phyloP scores from a whole-genome alignment of 768 basidiomycete genomes.

The Pleurotus pulmonarius region DNA sequence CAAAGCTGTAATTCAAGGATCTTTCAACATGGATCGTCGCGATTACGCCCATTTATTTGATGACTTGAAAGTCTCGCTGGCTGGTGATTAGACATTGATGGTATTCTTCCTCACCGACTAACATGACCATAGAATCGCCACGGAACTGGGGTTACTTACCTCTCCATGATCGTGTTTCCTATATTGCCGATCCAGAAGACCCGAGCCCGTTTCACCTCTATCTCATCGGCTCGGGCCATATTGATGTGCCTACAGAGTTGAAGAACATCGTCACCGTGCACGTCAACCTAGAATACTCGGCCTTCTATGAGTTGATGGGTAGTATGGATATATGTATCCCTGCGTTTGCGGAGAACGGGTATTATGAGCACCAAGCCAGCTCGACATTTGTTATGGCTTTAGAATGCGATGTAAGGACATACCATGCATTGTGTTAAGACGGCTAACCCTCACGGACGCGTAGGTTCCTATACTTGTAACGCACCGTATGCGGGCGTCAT shows the following conservation, averaged over 20 bases:
- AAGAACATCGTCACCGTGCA: slow-evolving; percentile 33
- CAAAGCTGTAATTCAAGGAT: slow-evolving; percentile 38
- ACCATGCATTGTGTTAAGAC: background rate
- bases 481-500: slow-evolving; percentile 30
- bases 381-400: slow-evolving; percentile 37
- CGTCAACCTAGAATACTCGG: slow-evolving; percentile 27
- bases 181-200: slow-evolving; percentile 18
- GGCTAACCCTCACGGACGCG: background rate
- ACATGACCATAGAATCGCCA: slow-evolving; percentile 23
- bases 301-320: slow-evolving; percentile 33
- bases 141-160: slow-evolving; percentile 32
- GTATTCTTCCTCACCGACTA: background rate
- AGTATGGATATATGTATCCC: slow-evolving; percentile 37
- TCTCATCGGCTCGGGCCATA: slow-evolving; percentile 27
- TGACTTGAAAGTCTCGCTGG: slow-evolving; percentile 27
- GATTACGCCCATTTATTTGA: slow-evolving; percentile 31
- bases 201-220: slow-evolving; percentile 28
- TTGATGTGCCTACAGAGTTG: slow-evolving; percentile 31
- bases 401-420: slow-evolving; percentile 29
- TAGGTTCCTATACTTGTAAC: slow-evolving; percentile 40
- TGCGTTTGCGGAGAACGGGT: slow-evolving; percentile 31
- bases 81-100: slow-evolving; percentile 17
- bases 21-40: slow-evolving; percentile 27
- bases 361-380: slow-evolving; percentile 34
- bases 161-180: slow-evolving; percentile 18